Base-by-base conservation (phyloP, 2,329 filamentous ascomycete genomes). In the Ophiocordyceps camponoti-saundersi region DNA sequence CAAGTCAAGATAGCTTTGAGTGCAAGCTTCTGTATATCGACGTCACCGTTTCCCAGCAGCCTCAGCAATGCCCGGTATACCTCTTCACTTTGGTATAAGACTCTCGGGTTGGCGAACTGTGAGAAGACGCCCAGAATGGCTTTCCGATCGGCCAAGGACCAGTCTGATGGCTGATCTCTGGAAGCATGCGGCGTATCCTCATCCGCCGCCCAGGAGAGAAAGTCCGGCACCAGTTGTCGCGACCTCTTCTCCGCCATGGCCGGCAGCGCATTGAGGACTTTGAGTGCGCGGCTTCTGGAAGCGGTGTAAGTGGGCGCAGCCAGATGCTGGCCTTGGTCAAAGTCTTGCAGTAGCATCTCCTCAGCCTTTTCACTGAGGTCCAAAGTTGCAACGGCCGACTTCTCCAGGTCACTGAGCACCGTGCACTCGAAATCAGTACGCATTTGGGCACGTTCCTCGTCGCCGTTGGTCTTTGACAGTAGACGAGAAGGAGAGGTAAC, bases 1-100 rank as follows among this genome's bases (percentile, higher is more conserved):
- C 92, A 98, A 0, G 87, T 78, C 46, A 95, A 71, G 8, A 98
- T 76, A 10, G 83, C 85, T 60, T 88, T 89, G 34, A 98, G 71
- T 0, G 88, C 80, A 43, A 82, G 77, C 53, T 83, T 90, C 61
- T 98, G 92, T 16, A 95, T 77, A 53, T 95, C 90, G 3, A 80
- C 73, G 58, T 98, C 92, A 55, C 92, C 92, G 58, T 95, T 95
- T 42, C 80, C 77, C 53, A 95, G 70, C 21, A 95, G 71, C 30
- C 74, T 71, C 18, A 95, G 67, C 22, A 96, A 69, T 16, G 85
- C 79, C 8, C 75, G 65, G 55, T 89, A 85, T 0, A 95, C 89
- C 47, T 86, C 80, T 11, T 78, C 70, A 30, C 83, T 76, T 56
- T 79, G 83, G 62, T 80, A 96, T 4, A 98, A 68, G 1, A 88